Base-by-base conservation (phyloP, 2,329 filamentous ascomycete genomes). In the Microsporum audouinii region DNA sequence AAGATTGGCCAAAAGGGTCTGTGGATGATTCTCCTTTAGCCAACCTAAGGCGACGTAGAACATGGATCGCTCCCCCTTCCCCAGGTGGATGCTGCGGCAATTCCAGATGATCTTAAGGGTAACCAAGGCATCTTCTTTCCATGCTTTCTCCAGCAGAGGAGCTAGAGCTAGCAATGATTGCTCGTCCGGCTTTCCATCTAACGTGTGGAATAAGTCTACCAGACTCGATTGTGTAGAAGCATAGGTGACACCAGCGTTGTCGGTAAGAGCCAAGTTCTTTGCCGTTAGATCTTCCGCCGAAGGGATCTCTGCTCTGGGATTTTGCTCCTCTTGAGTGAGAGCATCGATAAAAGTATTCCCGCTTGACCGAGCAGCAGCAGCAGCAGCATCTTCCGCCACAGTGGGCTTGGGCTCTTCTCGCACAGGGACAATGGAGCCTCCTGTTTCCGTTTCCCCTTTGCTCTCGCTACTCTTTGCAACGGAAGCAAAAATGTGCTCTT, bases 21-120 rank as follows among this genome's bases (percentile, higher is more conserved):
- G 69, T 0, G 82, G 82, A 60, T 85, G 83, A 33, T 79, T 70
- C 65, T 79, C 67, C 1, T 77, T 77, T 12, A 86, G 73, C 82
- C 82, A 85, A 2, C 82, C 81, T 14, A 80, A 75, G 27, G 77
- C 78, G 17, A 75, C 76, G 67, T 84, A 85, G 63, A 82, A 80
- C 1, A 72, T 72, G 2, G 68, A 61, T 27, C 74, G 75, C 6
- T 76, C 78, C 38, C 75, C 75, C 69, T 84, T 84, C 14, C 83
- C 82, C 0, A 84, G 70, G 62, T 85, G 82, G 57, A 85, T 84
- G n/a, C 81, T 83, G 7, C 83, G 77, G 0, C 78, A 71, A 62
- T 84, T 83, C 75, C 82, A 85, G 64, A 85, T 81, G 65, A 85
- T 77, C 67, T 83, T 83, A 34, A 85, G 74, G 0, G 82, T 82